Evolutionary conservation across 768 basidiomycete genomes (phyloP), one percentile per base, ranked within the genome.

Genomic region (Mycena latifolia): DNA sequence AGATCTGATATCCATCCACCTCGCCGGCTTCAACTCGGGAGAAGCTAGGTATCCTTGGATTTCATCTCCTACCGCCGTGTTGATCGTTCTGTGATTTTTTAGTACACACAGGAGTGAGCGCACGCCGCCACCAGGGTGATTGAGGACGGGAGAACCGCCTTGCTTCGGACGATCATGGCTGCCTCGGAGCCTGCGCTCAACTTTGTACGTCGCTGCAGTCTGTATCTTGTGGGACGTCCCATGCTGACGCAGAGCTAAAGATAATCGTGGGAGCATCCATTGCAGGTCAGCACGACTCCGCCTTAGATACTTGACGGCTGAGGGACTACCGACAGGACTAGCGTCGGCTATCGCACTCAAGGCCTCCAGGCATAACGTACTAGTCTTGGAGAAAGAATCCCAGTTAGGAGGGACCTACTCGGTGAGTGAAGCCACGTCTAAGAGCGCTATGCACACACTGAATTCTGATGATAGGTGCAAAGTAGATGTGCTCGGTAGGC

Each of bases 191-290:
- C 24, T 18, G 41, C 27, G 39, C 41, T 55, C 54, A 45, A 55
- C 9, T 55, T 55, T 45, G 54, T 55, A 43, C 5, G 54, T 33
- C 27, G 6, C 9, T 22, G 20, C 1, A 14, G 33, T 14, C 10
- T 39, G 11, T 35, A 45, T 14, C 15, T 39, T n/a, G n/a, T n/a
- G n/a, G n/a, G n/a, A n/a, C n/a, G n/a, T n/a, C n/a, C n/a, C n/a
- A n/a, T n/a, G 15, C 37, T 39, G 37, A 39, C 17, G 5, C 12
- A 28, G 10, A 22, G 2, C 17, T 31, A 12, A 43, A 67, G 65
- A 67, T 67, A n/a, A 53, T 67, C 33, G 65, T 67, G 20, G 65
- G 65, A n/a, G 65, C 56, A 8, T 58, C 56, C 11, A 14, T 58
- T 10, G n/a, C 56, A 58, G 56, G 56, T 58, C 28, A 48, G 22